phyloP scores from a whole-genome alignment of 1,139 yeast species.

The Pichia inconspicua region DNA sequence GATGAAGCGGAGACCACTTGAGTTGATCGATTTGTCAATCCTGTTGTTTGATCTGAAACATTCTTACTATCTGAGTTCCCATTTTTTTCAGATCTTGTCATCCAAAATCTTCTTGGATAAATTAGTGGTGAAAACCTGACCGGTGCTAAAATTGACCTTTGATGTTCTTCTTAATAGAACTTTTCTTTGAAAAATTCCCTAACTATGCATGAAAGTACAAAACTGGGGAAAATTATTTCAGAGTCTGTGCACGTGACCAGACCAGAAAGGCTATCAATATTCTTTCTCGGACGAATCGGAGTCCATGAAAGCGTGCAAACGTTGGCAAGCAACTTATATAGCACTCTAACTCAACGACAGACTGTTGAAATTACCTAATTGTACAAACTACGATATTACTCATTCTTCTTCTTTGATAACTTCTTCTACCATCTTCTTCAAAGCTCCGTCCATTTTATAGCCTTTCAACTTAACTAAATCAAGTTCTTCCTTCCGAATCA shows the following conservation, averaged over 20 bases:
- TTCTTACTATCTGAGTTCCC: not conserved
- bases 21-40: conserved; percentile 21
- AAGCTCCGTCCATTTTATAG: conserved; percentile 20
- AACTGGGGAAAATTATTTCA: not conserved
- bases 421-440: conserved; percentile 18
- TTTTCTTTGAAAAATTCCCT: not conserved
- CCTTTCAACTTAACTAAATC: conserved; percentile 19
- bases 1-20: conserved; percentile 54
- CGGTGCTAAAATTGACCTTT: not conserved
- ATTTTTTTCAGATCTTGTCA: not conserved
- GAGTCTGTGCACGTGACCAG: not conserved
- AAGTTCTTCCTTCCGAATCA: conserved; percentile 37
- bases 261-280: no score
- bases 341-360: no score
- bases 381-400: not conserved
- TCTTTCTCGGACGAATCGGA: no score
- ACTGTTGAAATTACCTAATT: no score
- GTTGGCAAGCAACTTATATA: no score
- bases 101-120: not conserved
- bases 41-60: conserved; percentile 1
- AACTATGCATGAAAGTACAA: not conserved
- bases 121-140: not conserved
- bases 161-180: not conserved
- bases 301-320: no score
- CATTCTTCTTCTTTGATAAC: conserved; percentile 3